Percentiles rank a stretch among this genome's conserved stretches.
Evolutionary conservation across 1,284 basidiomycete species (phyloP).

Genomic region (Cutaneotrichosporon curvatum): DNA sequence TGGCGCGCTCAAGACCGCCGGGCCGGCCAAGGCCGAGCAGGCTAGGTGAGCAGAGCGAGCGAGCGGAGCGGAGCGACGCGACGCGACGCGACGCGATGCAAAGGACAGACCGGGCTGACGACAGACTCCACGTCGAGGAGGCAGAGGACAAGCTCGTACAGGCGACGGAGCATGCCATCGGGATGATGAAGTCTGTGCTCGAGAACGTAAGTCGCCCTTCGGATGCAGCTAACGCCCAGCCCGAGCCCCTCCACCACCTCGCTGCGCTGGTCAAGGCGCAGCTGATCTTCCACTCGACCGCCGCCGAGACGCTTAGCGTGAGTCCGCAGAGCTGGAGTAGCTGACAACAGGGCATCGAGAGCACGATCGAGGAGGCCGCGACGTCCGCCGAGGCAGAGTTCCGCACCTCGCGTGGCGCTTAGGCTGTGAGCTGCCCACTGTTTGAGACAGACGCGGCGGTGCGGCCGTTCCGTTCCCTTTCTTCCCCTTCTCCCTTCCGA

Average conservation of each 20-base stretch:
- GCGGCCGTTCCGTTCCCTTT: no score
- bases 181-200: slow-evolving; percentile 93
- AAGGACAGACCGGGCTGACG: slow-evolving; percentile 34
- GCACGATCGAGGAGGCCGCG: slow-evolving; percentile 82
- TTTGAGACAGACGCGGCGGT: no score
- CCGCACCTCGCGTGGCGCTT: slow-evolving; percentile 53
- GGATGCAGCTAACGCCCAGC: slow-evolving; percentile 51
- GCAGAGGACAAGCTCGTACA: slow-evolving; percentile 93
- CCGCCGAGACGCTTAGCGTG: slow-evolving; percentile 70
- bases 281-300: slow-evolving; percentile 73
- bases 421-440: neutral
- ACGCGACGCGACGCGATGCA: no score
- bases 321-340: neutral
- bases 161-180: slow-evolving; percentile 96
- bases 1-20: slow-evolving; percentile 60
- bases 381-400: slow-evolving; percentile 87
- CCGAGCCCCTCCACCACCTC: slow-evolving; percentile 89
- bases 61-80: no score
- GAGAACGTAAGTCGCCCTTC: slow-evolving; percentile 66
- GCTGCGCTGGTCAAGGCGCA: slow-evolving; percentile 87
- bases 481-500: no score
- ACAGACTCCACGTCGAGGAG: slow-evolving; percentile 70
- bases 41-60: slow-evolving; percentile 54
- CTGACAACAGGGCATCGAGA: slow-evolving; percentile 55
- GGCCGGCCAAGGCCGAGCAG: slow-evolving; percentile 73